A percentile compares a stretch with the other conserved stretches of the same genome.
Conservation (phyloP, 305 asterid genomes). For the Solanum aculeatissimum region DNA sequence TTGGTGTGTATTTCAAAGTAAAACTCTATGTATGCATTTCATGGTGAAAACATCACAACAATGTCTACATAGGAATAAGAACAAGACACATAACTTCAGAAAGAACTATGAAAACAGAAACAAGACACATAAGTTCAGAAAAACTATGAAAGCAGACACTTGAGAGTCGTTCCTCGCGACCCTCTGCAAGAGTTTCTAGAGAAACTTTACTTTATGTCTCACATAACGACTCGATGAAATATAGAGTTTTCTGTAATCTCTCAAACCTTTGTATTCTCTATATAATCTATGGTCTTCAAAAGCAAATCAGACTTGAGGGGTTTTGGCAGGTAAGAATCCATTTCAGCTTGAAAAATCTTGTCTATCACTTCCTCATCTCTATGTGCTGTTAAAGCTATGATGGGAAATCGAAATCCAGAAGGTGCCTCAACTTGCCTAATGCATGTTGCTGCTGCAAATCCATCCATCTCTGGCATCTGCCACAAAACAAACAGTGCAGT, state of each 20-base stretch:
- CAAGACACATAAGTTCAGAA: neutral
- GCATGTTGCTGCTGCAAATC: constrained; percentile 14
- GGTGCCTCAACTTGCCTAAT: constrained; percentile 12
- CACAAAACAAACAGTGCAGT: neutral
- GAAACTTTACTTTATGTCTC: no score
- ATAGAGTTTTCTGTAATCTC: no score
- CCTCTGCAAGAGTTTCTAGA: no score
- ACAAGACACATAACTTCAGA: neutral
- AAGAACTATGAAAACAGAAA: neutral
- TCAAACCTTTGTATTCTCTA: neutral
- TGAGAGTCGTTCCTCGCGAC: no score
- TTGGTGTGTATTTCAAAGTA: neutral
- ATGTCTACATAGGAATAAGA: neutral
- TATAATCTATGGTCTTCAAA: neutral
- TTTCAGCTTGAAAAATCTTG: constrained; percentile 11
- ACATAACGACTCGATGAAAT: no score
- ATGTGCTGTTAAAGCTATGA: constrained; percentile 17
- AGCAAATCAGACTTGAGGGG: neutral
- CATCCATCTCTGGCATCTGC: constrained; percentile 22
- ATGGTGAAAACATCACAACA: neutral
- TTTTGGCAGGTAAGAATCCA: constrained; percentile 11
- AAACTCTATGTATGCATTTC: neutral
- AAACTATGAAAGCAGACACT: no score
- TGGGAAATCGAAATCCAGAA: constrained; percentile 11
- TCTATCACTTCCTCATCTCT: neutral